Percentiles rank a stretch among this genome's conserved stretches.
Conservation (phyloP, 2,329 filamentous ascomycete genomes). For the Zarea fungicola region DNA sequence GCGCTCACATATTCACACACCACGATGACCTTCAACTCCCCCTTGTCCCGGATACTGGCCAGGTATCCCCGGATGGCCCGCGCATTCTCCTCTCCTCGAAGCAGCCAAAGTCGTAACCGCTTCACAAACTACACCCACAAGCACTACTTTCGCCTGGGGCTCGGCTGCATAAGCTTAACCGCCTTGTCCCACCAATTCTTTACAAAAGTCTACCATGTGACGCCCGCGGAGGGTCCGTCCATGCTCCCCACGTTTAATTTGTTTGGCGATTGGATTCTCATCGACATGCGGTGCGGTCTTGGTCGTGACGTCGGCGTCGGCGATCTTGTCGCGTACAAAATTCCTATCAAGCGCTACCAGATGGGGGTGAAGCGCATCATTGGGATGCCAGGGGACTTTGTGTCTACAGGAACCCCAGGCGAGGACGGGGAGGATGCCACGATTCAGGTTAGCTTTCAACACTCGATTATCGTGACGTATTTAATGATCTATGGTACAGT, state of each 20-base stretch:
- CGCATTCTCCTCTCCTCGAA: too few species aligned
- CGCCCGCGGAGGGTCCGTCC: conserved; percentile 63
- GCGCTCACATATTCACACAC: too few species aligned
- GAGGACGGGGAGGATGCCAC: conserved; percentile 43
- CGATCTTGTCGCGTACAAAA: conserved; percentile 74
- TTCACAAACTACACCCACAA: too few species aligned
- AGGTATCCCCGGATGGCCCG: too few species aligned
- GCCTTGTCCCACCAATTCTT: conserved; percentile 40
- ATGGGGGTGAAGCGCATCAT: conserved; percentile 73
- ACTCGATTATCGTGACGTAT: not conserved
- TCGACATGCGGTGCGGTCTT: conserved; percentile 61
- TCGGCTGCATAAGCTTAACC: conserved; percentile 31
- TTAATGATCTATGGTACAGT: too few species aligned
- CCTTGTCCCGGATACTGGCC: too few species aligned
- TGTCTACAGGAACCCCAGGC: conserved; percentile 59
- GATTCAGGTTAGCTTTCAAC: conserved; percentile 54
- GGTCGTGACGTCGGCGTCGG: conserved; percentile 67
- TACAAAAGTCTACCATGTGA: conserved; percentile 58
- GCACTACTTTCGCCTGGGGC: not conserved
- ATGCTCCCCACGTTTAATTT: conserved; percentile 83
- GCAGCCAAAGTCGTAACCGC: too few species aligned
- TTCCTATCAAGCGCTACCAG: conserved; percentile 60
- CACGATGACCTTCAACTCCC: too few species aligned
- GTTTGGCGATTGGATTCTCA: conserved; percentile 62
- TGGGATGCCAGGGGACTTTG: conserved; percentile 72